Percentiles rank a stretch among this genome's conserved stretches.
These are phyloP conservation scores for Cyclostephanos tholiformis DNA, from an alignment of 108 stramenopile species.

Conservation along the genomic window DNA sequence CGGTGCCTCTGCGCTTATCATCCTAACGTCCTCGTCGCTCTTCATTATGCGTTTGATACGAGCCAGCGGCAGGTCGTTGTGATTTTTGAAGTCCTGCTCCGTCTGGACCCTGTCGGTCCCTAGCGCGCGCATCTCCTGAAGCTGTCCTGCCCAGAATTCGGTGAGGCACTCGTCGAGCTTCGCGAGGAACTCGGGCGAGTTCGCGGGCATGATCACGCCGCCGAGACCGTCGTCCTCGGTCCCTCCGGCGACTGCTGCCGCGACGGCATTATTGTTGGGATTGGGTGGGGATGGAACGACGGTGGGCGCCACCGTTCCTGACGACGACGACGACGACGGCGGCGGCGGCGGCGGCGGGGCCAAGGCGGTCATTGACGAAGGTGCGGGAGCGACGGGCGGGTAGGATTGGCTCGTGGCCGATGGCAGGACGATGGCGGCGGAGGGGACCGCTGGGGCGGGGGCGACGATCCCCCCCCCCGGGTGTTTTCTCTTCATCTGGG, in stretches of 20 bases:
- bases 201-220: constrained; percentile 57
- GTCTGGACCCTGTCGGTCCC: constrained; percentile 54
- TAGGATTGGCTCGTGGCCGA: neutral
- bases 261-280: too few relatives aligned
- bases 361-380: neutral
- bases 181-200: constrained; percentile 65
- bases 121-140: constrained; percentile 52
- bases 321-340: constrained; percentile 14
- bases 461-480: neutral
- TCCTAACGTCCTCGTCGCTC: constrained; percentile 94
- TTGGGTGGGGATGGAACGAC: too few relatives aligned
- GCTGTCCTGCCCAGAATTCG: constrained; percentile 75
- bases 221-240: constrained; percentile 28
- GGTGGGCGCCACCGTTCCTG: too few relatives aligned
- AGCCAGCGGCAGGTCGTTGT: constrained; percentile 93
- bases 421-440: constrained; percentile 17
- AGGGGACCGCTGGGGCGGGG: neutral
- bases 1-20: constrained; percentile 98
- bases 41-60: constrained; percentile 99
- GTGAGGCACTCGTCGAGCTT: constrained; percentile 64
- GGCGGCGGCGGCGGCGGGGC: neutral
- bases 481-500: too few relatives aligned
- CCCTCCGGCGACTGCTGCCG: too few relatives aligned
- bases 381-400: neutral
- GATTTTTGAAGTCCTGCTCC: constrained; percentile 90